These are phyloP conservation scores for Blastocystis sp. DNA, from an alignment of 352 stramenopile species.

Conservation along the genomic window DNA sequence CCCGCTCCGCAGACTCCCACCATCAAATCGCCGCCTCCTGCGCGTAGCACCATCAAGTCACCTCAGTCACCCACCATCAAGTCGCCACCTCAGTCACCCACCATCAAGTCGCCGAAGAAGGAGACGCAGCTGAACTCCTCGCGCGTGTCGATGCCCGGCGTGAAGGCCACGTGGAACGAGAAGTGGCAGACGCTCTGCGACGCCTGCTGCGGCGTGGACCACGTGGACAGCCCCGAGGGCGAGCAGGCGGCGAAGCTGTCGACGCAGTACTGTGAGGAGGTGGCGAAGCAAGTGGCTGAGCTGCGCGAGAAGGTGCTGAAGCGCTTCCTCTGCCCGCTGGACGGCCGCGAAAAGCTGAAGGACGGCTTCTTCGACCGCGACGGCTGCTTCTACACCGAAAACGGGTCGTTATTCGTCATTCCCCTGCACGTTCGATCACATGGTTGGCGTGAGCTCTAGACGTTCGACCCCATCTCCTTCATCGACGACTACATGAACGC, in stretches of 20 bases:
- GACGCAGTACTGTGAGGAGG: not conserved
- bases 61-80: not conserved
- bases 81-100: not conserved
- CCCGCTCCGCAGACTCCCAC: too few relatives aligned
- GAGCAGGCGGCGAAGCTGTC: not conserved
- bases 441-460: not conserved
- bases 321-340: slow-evolving; percentile 41
- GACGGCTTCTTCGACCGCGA: slow-evolving; percentile 54
- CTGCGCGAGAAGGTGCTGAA: slow-evolving; percentile 39
- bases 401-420: slow-evolving; percentile 51
- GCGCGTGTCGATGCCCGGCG: not conserved
- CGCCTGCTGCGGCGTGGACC: not conserved
- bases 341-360: not conserved
- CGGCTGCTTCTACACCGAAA: slow-evolving; percentile 28
- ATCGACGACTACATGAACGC: slow-evolving; percentile 58
- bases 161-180: slow-evolving; percentile 29
- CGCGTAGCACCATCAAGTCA: too few relatives aligned
- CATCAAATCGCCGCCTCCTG: too few relatives aligned
- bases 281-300: not conserved
- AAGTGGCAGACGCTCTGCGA: slow-evolving; percentile 51
- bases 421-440: slow-evolving; percentile 22
- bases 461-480: not conserved
- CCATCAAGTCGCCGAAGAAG: not conserved
- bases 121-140: not conserved
- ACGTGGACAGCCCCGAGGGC: not conserved